Base-by-base conservation (phyloP, 1,284 basidiomycete genomes). In the Leccinum subfulvum region DNA sequence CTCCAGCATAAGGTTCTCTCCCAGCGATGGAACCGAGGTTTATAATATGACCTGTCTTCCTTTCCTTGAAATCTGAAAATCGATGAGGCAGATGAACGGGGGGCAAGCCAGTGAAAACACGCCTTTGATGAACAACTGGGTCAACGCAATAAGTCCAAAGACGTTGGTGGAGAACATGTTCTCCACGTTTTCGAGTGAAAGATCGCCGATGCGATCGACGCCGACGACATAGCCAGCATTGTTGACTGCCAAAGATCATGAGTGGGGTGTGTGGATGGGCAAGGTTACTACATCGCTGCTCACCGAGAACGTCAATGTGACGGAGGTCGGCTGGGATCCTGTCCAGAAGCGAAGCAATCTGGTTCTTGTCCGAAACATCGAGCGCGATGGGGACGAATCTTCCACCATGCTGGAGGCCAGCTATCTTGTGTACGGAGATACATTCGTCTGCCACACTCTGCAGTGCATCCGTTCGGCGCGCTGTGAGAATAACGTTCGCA, bases 121-220 rank as follows among this genome's bases (percentile, higher is more conserved):
- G 88, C 93, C 85, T 76, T 83, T 87, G 71, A 95, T 79, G 55
- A 95, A 78, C 6, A 91, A 77, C 70, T 95, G 92, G 8, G 91
- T 93, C 69, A 96, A 79, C 18, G 89, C 82, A 67, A 97, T 94
- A 55, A 97, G 83, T 8, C 94, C 95, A 65, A 92, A 82, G 57
- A 97, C 95, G 75, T 99, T 99, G 56, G 95, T 97, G 30, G 88
- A 77, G 75, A 98, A 92, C 95, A 99, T 98, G 63, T 84, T 80
- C 67, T 93, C 90, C 68, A 94, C 81, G 69, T 95, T 93, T 41
- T 82, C 81, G 21, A 89, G 82, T 2, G 84, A 78, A 70, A 97
- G 90, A 64, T 89, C 84, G 8, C 95, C 95, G 16, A 96, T 86
- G 59, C 85, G 85, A 65, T 96, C 95, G 9, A 88, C 79, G 18